Evolutionary conservation across 2,329 filamentous ascomycete species (phyloP), one percentile per base, ranked within the genome.

Genomic region (Diaporthe ampelina): DNA sequence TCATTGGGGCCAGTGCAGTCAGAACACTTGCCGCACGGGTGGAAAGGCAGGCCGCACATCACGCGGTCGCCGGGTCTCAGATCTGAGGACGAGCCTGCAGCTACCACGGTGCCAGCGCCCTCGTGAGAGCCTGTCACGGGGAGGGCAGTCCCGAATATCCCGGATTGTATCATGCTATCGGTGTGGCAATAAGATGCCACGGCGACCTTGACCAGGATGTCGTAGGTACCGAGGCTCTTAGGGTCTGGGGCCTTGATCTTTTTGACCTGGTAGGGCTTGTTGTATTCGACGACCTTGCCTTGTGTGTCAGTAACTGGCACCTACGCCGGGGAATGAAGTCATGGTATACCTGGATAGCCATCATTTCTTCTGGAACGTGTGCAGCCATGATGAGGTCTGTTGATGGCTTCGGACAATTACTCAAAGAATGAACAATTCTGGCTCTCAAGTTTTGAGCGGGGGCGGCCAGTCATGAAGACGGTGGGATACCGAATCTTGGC

Each of bases 151-250:
- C 79, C 80, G 79, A 91, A 87, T 59, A 85, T 80, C 63, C 90
- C 90, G 2, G 83, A 78, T 9, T 78, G 77, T 5, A 91, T 88
- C 87, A 91, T 90, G 75, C 81, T 81, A 81, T 92, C 90, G 0
- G 91, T 92, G 82, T 92, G 90, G 82, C 90, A 92, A 78, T 91
- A 86, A 1, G 88, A 90, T 13, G 88, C 90, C 21, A 89, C 89
- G 72, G 88, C 89, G 69, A 91, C 83, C 79, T 90, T 90, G 78
- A 92, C 84, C 48, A 92, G 86, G n/a, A 93, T 82, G 76, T 92
- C 90, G 76, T 88, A 78, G 0, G 86, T 84, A 6, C 81, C 80
- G 21, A 91, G 85, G 21, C 80, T 73, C 11, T 80, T 79, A 11
- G 89, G 89, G 0, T 87, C 84, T 9, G 89, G 89, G 0, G 88